Base-by-base conservation (phyloP, 1,284 basidiomycete species). In the Ustilago loliicola region DNA sequence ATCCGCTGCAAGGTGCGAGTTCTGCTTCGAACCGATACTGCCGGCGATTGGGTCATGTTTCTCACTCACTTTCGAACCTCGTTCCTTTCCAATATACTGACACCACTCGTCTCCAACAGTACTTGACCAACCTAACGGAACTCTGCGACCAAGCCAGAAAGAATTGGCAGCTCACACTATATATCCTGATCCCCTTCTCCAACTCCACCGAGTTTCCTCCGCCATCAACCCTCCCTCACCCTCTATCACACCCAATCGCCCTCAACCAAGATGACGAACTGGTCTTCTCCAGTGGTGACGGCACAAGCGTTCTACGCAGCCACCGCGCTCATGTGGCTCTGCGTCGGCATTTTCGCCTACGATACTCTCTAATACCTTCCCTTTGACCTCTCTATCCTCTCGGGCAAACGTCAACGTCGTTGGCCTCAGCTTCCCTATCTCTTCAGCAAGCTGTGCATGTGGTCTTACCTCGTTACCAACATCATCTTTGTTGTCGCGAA, bases 351-450 rank as follows among this genome's bases (percentile, higher is more conserved):
- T 34, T 70, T 56, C 21, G 63, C 60, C 45, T 69, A 63, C 61
- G 75, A 77, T 51, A 63, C 59, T 0, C 30, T 65, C 13, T 66
- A 61, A 29, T 70, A 64, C 53, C 58, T 72, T 1, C 32, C 51
- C 23, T 77, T 77, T 27, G 75, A 77, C 42, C 25, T 67, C 23
- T 55, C 62, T 52, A 72, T 66, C 54, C 27, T 74, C 21, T 30
- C 56, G 11, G 64, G 67, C 45, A 57, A 60, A 38, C 66, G 71
- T 11, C 54, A 62, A 53, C 66, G 70, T 11, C 45, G 72, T 32
- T 77, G 73, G 73, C 63, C 69, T 3, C 72, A 79, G 34, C 53
- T 72, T 6, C 66, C 70, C 8, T 77, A 75, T 47, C 48, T 79
- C 9, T 63, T 74, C 57, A 66, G 63, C 67, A 68, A 71, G 52